phyloP scores from a whole-genome alignment of 2,329 filamentous ascomycete genomes.

The Trichoderma afroharzianum region DNA sequence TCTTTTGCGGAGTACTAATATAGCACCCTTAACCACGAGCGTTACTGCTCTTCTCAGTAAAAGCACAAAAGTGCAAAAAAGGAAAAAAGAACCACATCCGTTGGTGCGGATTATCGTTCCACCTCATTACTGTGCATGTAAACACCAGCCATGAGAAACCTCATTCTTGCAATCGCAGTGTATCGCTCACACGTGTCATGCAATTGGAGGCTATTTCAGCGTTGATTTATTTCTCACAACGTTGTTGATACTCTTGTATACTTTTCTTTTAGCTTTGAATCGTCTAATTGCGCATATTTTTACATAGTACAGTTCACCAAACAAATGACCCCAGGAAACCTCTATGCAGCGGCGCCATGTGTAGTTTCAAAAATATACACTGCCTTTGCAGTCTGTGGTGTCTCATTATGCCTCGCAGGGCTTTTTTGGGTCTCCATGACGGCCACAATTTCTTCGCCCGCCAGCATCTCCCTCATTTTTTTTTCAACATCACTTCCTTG shows the following conservation, averaged over 20 bases:
- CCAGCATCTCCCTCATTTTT: neutral
- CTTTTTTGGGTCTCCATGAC: constrained; percentile 13
- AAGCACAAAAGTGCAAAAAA: neutral
- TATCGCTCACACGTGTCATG: neutral
- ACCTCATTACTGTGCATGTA: neutral
- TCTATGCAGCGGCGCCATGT: constrained; percentile 47
- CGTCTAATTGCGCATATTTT: constrained; percentile 50
- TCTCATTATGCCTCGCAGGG: constrained; percentile 13
- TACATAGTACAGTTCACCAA: constrained; percentile 50
- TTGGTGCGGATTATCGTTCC: constrained; percentile 3
- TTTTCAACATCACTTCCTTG: neutral
- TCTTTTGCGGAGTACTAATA: neutral
- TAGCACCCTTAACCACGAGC: neutral
- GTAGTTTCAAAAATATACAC: constrained; percentile 39
- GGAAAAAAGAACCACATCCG: neutral
- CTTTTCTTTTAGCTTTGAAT: constrained; percentile 20
- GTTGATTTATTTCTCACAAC: neutral
- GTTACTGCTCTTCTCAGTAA: neutral
- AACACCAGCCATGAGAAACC: neutral
- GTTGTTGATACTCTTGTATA: neutral
- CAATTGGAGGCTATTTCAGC: neutral
- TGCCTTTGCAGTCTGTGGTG: constrained; percentile 17
- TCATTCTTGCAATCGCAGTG: neutral
- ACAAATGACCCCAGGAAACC: constrained; percentile 44
- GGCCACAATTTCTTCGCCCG: neutral